phyloP scores from a whole-genome alignment of 768 basidiomycete genomes.

The Piloderma croceum region DNA sequence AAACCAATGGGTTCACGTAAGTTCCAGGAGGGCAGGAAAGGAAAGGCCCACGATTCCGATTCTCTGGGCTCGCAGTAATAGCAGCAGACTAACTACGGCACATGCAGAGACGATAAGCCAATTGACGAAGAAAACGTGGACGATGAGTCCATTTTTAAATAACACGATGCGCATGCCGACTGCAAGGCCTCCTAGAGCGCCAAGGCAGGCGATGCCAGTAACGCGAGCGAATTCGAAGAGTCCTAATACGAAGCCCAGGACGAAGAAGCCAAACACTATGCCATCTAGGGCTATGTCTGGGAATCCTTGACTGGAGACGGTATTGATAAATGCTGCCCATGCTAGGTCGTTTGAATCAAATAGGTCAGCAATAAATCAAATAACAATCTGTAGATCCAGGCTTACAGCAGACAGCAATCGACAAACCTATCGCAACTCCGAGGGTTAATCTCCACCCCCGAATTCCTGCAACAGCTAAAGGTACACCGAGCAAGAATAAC shows the following conservation, averaged over 20 bases:
- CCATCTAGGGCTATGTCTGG: conserved; percentile 47
- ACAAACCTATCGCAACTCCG: conserved; percentile 48
- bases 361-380: conserved; percentile 1
- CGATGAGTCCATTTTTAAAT: conserved; percentile 43
- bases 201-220: conserved; percentile 42
- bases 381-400: conserved; percentile 1
- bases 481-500: conserved; percentile 44
- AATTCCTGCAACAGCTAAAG: conserved; percentile 52
- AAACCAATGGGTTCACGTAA: not conserved
- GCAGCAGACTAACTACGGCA: conserved; percentile 36
- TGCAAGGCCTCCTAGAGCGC: conserved; percentile 51
- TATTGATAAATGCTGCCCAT: conserved; percentile 61
- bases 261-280: conserved; percentile 45
- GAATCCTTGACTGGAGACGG: conserved; percentile 41
- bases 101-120: conserved; percentile 49
- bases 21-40: not conserved
- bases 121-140: conserved; percentile 41
- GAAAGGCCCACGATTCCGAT: conserved; percentile 43
- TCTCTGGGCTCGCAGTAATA: conserved; percentile 41
- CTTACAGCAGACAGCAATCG: conserved; percentile 42
- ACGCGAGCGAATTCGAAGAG: conserved; percentile 45
- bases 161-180: conserved; percentile 51
- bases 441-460: conserved; percentile 53
- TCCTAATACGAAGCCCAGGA: conserved; percentile 47
- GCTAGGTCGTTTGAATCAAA: conserved; percentile 28